Conservation (phyloP, 345 rosid species). For the Salix brachista region DNA sequence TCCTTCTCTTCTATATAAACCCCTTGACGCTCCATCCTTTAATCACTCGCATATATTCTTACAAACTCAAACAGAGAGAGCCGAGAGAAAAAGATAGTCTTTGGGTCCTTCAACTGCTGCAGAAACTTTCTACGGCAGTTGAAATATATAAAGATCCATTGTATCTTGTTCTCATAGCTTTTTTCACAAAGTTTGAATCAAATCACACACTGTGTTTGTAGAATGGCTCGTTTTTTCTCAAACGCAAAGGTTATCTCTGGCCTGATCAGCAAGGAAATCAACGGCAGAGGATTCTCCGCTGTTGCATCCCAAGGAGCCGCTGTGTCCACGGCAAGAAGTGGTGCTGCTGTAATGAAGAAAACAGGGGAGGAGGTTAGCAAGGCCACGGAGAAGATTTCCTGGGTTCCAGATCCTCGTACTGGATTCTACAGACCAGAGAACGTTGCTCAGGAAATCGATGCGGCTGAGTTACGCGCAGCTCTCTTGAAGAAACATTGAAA, state of each 20-base stretch:
- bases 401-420: constrained; percentile 87
- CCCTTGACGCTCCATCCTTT: neutral
- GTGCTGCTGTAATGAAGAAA: constrained; percentile 36
- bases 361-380: constrained; percentile 41
- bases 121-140: constrained; percentile 8
- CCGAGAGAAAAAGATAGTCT: neutral
- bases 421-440: constrained; percentile 80
- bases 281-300: constrained; percentile 10
- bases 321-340: constrained; percentile 14
- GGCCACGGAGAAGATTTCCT: constrained; percentile 45
- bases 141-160: neutral
- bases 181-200: neutral
- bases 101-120: constrained; percentile 3
- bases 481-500: constrained; percentile 51
- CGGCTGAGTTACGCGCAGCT: constrained; percentile 57
- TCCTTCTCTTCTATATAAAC: constrained; percentile 7
- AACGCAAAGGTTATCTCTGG: constrained; percentile 14
- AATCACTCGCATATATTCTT: neutral
- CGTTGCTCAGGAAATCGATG: constrained; percentile 55
- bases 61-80: neutral
- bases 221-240: constrained; percentile 23
- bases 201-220: neutral
- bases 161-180: neutral
- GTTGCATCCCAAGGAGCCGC: constrained; percentile 20
- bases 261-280: constrained; percentile 10